Evolutionary conservation across 805 yeast genomes (phyloP).

Genomic region (Ogataea salicorniae): DNA sequence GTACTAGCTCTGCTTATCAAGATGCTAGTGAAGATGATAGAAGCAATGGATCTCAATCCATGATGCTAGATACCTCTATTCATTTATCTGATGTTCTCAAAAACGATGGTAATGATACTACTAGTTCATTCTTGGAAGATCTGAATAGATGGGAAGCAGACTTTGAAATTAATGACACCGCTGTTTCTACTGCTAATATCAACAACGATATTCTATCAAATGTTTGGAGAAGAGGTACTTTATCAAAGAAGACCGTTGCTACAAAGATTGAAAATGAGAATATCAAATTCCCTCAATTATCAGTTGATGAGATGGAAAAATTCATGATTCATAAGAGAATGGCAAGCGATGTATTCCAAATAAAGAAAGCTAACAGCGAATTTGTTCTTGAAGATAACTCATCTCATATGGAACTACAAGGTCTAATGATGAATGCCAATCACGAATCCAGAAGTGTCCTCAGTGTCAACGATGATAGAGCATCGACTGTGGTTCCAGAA

Average conservation of each 20-base stretch:
- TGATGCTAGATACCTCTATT: slow-evolving; percentile 7
- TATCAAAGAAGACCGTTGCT: slow-evolving; percentile 12
- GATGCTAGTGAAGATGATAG: not conserved
- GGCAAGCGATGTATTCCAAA: slow-evolving; percentile 27
- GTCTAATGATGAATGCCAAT: slow-evolving; percentile 14
- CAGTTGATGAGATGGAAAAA: slow-evolving; percentile 25
- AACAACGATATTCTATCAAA: slow-evolving; percentile 19
- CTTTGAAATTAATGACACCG: slow-evolving; percentile 6
- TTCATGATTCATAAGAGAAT: slow-evolving; percentile 28
- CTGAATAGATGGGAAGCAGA: slow-evolving; percentile 32
- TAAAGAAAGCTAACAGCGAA: slow-evolving; percentile 23
- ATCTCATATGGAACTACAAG: slow-evolving; percentile 21
- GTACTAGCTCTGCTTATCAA: not conserved
- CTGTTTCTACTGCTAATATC: slow-evolving; percentile 1
- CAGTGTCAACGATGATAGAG: slow-evolving; percentile 13
- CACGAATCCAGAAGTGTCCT: slow-evolving; percentile 10
- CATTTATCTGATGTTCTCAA: slow-evolving; percentile 27
- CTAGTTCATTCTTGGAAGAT: slow-evolving; percentile 39
- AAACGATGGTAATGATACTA: slow-evolving; percentile 31
- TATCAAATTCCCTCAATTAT: slow-evolving; percentile 16
- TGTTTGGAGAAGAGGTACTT: slow-evolving; percentile 28
- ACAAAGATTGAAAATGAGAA: slow-evolving; percentile 10
- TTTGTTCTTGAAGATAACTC: slow-evolving; percentile 12
- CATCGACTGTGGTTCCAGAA: slow-evolving; percentile 23
- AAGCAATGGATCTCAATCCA: not conserved